These are phyloP conservation scores for Rhizophagus sp. DNA, from an alignment of 192 early-diverging fungal genomes.

Conservation along the genomic window DNA sequence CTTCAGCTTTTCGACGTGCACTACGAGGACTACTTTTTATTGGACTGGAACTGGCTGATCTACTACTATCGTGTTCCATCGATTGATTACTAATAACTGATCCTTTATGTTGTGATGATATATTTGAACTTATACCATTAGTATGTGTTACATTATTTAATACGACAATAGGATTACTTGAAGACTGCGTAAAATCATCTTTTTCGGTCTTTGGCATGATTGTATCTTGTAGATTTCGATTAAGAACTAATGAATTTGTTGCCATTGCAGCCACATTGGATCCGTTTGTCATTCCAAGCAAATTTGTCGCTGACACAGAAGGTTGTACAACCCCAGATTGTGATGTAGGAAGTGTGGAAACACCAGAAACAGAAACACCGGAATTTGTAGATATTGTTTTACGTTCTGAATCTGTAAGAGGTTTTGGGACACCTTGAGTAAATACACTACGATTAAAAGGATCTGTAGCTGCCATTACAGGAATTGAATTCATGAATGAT, in stretches of 20 bases:
- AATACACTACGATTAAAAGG: conserved; percentile 3
- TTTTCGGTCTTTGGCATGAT: conserved; percentile 29
- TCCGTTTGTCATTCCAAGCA: neutral
- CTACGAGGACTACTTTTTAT: conserved; percentile 31
- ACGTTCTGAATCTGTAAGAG: conserved; percentile 26
- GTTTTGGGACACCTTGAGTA: neutral
- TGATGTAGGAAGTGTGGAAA: neutral
- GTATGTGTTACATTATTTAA: conserved; percentile 13
- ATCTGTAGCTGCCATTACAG: neutral
- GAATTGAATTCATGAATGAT: conserved; percentile 28
- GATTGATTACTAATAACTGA: neutral
- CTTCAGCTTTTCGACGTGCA: conserved; percentile 33
- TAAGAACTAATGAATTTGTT: conserved; percentile 2
- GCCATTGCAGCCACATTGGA: neutral
- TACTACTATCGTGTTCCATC: conserved; percentile 25
- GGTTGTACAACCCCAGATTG: neutral
- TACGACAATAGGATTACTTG: neutral
- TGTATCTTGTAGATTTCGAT: neutral
- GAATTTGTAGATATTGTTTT: conserved; percentile 29
- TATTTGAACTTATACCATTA: conserved; percentile 4
- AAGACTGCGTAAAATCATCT: conserved; percentile 3
- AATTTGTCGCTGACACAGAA: neutral
- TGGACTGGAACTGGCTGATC: neutral
- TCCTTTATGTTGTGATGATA: conserved; percentile 3
- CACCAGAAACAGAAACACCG: neutral